phyloP scores from a whole-genome alignment of 805 yeast genomes.

The Cyberlindnera sargentensis region DNA sequence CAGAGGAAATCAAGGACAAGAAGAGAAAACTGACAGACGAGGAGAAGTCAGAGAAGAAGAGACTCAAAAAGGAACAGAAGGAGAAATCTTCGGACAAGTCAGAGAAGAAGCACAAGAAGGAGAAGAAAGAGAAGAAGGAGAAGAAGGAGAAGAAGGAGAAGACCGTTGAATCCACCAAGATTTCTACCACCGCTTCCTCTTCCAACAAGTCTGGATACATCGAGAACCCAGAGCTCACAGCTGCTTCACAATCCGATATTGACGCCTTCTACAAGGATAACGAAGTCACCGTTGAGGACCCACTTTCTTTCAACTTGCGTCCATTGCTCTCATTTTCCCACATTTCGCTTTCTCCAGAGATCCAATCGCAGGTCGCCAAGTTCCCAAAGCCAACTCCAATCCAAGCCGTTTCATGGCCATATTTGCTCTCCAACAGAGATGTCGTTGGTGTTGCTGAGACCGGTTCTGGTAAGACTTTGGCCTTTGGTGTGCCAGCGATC shows the following conservation, averaged over 20 bases:
- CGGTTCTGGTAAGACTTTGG: constrained; percentile 96
- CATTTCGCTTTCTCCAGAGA: constrained; percentile 46
- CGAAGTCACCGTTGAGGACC: constrained; percentile 77
- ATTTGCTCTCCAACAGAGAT: constrained; percentile 66
- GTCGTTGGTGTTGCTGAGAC: constrained; percentile 98
- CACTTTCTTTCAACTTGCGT: constrained; percentile 39
- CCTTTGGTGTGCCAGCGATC: constrained; percentile 96
- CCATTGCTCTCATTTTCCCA: constrained; percentile 69
- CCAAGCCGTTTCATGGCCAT: constrained; percentile 95
- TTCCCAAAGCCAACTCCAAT: constrained; percentile 94
- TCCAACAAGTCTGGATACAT: constrained; percentile 21
- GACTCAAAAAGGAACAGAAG: constrained; percentile 23
- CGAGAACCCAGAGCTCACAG: constrained; percentile 33
- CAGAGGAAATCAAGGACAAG: constrained; percentile 20
- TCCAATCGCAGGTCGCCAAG: constrained; percentile 54
- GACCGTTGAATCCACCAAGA: constrained; percentile 22
- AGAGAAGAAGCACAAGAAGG: constrained; percentile 23
- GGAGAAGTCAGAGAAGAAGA: constrained; percentile 29
- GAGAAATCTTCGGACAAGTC: constrained; percentile 12
- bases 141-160: constrained; percentile 24
- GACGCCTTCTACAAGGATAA: constrained; percentile 59
- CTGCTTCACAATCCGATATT: constrained; percentile 46
- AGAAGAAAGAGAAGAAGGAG: constrained; percentile 31
- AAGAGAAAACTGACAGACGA: constrained; percentile 21
- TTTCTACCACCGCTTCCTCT: constrained; percentile 4